These are phyloP conservation scores for Cryomyces minteri DNA, from an alignment of 495 filamentous ascomycete species.

Conservation along the genomic window DNA sequence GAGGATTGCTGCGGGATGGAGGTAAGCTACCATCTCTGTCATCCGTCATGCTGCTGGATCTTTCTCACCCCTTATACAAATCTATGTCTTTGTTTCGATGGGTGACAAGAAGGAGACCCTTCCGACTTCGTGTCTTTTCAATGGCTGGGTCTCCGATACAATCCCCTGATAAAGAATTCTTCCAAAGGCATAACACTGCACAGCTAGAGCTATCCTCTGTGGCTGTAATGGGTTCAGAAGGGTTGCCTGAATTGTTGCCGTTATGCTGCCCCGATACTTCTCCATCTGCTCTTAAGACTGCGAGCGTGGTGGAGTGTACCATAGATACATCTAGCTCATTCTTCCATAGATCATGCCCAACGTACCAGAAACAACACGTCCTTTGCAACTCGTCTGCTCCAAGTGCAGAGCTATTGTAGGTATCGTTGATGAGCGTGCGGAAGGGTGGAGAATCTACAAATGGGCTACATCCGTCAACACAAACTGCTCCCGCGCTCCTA, in stretches of 20 bases:
- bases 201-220: no score
- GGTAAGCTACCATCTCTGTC: constrained; percentile 29
- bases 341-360: background rate
- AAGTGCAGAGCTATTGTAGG: background rate
- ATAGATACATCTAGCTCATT: background rate
- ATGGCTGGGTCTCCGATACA: constrained; percentile 5
- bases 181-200: no score
- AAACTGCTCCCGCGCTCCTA: background rate
- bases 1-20: constrained; percentile 40
- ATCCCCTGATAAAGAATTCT: constrained; percentile 3
- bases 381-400: background rate
- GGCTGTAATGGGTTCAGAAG: background rate
- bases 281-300: background rate
- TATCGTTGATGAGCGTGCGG: constrained; percentile 1
- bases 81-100: background rate
- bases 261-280: no score
- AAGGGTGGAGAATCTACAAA: constrained; percentile 12
- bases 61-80: background rate
- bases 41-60: background rate
- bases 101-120: constrained; percentile 2
- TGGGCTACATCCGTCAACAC: constrained; percentile 2
- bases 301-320: background rate
- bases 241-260: background rate
- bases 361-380: no score
- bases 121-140: background rate